These are phyloP conservation scores for Sorghum bicolor DNA, from an alignment of 176 grass and related monocot genomes.

Conservation along the genomic window DNA sequence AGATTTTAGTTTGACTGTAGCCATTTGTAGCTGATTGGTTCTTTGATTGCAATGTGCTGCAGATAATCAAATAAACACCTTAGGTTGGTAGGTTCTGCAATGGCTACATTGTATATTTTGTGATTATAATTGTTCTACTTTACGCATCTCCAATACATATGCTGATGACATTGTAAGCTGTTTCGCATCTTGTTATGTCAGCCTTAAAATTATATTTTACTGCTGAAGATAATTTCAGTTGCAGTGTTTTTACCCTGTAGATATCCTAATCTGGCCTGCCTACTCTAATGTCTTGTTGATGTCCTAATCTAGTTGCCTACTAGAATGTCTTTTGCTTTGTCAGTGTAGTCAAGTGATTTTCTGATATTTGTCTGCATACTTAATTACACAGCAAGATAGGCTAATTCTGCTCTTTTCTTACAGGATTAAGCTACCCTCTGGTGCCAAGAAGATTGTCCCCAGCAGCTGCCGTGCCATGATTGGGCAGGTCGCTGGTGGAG, in stretches of 20 bases:
- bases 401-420: neutral
- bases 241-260: neutral
- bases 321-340: neutral
- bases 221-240: neutral
- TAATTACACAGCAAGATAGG: neutral
- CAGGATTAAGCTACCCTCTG: slow-evolving; percentile 96
- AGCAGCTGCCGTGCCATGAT: slow-evolving; percentile 90
- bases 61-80: neutral
- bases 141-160: neutral
- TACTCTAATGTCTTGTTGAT: neutral
- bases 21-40: neutral
- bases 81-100: neutral
- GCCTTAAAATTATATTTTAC: neutral
- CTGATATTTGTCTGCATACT: neutral
- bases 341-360: neutral
- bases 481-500: slow-evolving; percentile 82
- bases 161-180: neutral
- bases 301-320: neutral
- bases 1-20: neutral
- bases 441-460: slow-evolving; percentile 92
- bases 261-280: fast-evolving
- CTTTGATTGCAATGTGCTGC: neutral
- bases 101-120: neutral
- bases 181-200: neutral
- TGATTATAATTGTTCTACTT: neutral